Conservation (phyloP, 2,329 filamentous ascomycete species). For the Dactylonectria macrodidyma region DNA sequence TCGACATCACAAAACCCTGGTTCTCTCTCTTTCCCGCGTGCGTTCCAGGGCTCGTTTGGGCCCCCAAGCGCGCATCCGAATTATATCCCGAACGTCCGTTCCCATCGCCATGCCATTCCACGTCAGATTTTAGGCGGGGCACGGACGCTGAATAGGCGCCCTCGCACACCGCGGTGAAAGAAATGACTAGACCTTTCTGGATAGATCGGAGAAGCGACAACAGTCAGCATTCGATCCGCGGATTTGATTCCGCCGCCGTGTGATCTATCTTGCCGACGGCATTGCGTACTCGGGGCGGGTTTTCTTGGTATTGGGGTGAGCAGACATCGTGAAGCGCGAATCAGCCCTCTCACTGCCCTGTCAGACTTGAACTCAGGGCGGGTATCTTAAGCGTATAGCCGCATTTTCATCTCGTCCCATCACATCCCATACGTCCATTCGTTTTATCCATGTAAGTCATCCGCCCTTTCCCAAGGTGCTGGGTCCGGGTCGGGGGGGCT, state of each 20-base stretch:
- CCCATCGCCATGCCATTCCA: conserved; percentile 14
- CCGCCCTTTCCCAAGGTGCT: background rate
- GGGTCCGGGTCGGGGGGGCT: background rate
- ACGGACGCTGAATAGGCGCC: background rate
- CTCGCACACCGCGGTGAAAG: conserved; percentile 6
- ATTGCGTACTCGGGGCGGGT: background rate
- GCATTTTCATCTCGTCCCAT: background rate
- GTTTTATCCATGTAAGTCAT: background rate
- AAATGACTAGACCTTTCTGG: conserved; percentile 9
- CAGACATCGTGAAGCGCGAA: background rate
- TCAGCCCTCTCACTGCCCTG: conserved; percentile 4
- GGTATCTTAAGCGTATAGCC: conserved; percentile 12
- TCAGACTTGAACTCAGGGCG: background rate
- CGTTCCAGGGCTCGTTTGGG: background rate
- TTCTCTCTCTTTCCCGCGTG: background rate
- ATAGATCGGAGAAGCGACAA: background rate
- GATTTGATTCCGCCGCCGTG: too few relatives aligned
- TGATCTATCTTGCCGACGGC: background rate
- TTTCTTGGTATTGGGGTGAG: too few relatives aligned
- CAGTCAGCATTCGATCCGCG: background rate
- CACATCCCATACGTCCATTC: background rate
- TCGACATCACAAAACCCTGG: conserved; percentile 14
- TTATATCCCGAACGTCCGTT: background rate
- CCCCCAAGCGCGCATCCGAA: conserved; percentile 20
- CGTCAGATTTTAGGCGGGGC: conserved; percentile 32